Conservation (phyloP, 495 filamentous ascomycete genomes). For the Neurospora sp. region DNA sequence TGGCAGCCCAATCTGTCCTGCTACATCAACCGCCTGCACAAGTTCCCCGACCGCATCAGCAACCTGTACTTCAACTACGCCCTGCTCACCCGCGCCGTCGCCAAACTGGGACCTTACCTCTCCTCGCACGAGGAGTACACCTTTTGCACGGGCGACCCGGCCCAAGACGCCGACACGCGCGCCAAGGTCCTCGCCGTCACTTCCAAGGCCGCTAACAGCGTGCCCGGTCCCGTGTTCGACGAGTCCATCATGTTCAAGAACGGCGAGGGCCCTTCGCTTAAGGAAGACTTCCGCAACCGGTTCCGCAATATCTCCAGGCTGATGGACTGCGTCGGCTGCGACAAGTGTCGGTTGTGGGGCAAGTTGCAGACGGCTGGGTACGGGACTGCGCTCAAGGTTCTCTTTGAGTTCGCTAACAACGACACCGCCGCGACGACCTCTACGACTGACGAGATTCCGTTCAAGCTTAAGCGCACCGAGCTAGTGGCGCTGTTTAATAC, state of each 20-base stretch:
- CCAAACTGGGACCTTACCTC: conserved; percentile 81
- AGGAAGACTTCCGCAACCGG: conserved; percentile 94
- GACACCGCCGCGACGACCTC: conserved; percentile 44
- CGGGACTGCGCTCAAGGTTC: conserved; percentile 85
- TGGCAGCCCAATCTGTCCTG: conserved; percentile 90
- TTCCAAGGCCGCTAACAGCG: conserved; percentile 46
- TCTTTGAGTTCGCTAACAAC: conserved; percentile 87
- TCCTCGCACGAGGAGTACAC: conserved; percentile 51
- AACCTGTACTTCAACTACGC: conserved; percentile 99
- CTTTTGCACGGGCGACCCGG: conserved; percentile 79
- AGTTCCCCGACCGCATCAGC: conserved; percentile 80
- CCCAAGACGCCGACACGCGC: conserved; percentile 69
- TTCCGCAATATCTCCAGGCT: conserved; percentile 92
- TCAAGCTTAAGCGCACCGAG: conserved; percentile 74
- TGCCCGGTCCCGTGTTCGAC: conserved; percentile 69
- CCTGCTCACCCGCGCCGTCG: conserved; percentile 75
- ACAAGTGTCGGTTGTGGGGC: conserved; percentile 97
- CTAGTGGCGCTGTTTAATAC: conserved; percentile 92
- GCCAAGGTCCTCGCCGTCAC: conserved; percentile 66
- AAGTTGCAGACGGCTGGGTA: conserved; percentile 96
- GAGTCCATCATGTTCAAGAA: conserved; percentile 88
- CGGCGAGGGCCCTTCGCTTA: conserved; percentile 57
- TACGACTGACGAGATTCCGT: conserved; percentile 32
- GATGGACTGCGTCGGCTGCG: conserved; percentile 98
- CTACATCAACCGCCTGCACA: conserved; percentile 74